Evolutionary conservation across 179 eudicot genomes (phyloP).

Genomic region (Amaranthus tricolor): DNA sequence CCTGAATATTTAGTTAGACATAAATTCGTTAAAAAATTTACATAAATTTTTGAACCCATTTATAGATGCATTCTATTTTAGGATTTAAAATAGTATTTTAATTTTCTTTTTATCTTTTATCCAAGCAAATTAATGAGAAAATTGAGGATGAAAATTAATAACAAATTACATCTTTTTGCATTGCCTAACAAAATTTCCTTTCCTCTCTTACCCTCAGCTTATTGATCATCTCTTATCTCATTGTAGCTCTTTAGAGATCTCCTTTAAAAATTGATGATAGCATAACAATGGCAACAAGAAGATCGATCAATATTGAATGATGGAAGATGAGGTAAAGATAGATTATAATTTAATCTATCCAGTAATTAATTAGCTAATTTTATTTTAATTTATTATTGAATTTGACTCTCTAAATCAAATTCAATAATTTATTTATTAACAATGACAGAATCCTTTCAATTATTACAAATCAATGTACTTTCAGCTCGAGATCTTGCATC

Average conservation of each 20-base stretch:
- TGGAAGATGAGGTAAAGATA: neutral
- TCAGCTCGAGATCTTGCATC: slow-evolving; percentile 49
- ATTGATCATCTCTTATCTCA: neutral
- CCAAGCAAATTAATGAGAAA: slow-evolving; percentile 10
- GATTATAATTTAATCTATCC: neutral
- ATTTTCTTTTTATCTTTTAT: neutral
- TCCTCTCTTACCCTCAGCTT: neutral
- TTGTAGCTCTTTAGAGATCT: slow-evolving; percentile 9
- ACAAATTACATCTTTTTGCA: neutral
- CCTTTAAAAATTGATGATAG: neutral
- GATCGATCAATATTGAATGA: too few relatives aligned
- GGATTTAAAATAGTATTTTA: neutral
- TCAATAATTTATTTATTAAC: neutral
- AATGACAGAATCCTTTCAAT: slow-evolving; percentile 33
- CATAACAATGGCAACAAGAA: slow-evolving; percentile 4
- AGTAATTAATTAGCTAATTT: neutral
- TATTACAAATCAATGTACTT: slow-evolving; percentile 39
- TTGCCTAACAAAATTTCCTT: neutral
- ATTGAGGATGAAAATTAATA: slow-evolving; percentile 2
- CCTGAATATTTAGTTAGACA: too few relatives aligned
- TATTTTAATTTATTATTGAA: neutral
- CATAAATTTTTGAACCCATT: neutral
- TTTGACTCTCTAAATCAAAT: neutral
- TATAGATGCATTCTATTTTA: slow-evolving; percentile 17
- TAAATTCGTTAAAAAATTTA: neutral